Base-by-base conservation (phyloP, 768 basidiomycete genomes). In the Kondoa subrosea region DNA sequence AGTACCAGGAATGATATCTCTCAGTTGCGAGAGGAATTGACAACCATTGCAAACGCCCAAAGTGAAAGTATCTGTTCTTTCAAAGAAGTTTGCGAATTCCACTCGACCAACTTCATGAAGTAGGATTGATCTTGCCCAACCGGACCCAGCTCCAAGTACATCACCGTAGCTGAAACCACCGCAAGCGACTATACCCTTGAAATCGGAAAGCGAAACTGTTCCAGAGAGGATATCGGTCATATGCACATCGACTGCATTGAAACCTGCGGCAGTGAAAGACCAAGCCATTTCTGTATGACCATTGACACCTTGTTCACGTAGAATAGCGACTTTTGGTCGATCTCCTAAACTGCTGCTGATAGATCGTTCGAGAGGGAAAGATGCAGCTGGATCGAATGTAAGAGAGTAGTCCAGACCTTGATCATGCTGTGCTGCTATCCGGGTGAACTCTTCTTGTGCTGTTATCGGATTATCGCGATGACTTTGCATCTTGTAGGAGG, bases 161-260 rank as follows among this genome's bases (percentile, higher is more conserved):
- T 99, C 93, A 50, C 93, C 93, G 74, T 96, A 99, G 8, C 93
- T 96, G 82, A 99, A 99, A 2, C 95, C 95, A 66, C 95, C 95
- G 73, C 93, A 97, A 1, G 93, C 93, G 4, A 88, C 93, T 66
- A 99, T 76, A 57, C 95, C 95, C 61, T 84, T 83, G 82, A 95
- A 97, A 67, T 79, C 78, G 14, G 74, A 68, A 40, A 99, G 81
- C 57, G 80, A 82, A 58, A 85, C 78, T 27, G 73, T 73, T 56
- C 89, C 89, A 40, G 82, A 80, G 71, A 99, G 83, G 77, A 99
- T 85, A 77, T 99, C 95, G 15, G 90, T 88, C 93, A 97, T 97
- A 78, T 99, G 95, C 2, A 97, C 89, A 75, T 99, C 95, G 65
- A 96, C 81, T 8, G 93, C 87, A 72, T 89, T 87, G 76, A 99